Evolutionary conservation across 164 flowering plant species (phyloP).

Genomic region (Protea cynaroides): DNA sequence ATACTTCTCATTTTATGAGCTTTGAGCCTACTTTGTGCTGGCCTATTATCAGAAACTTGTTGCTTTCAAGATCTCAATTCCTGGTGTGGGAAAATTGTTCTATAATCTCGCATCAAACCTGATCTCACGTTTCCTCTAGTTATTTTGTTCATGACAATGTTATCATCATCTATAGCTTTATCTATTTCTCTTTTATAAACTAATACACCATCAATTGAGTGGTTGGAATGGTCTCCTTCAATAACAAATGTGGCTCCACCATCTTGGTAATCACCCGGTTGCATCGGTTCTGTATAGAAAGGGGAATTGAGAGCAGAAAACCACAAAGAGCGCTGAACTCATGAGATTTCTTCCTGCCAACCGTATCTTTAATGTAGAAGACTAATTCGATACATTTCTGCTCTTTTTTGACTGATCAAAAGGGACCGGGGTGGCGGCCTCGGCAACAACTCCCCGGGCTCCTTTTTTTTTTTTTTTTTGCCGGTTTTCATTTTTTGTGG

Average conservation of each 20-base stretch:
- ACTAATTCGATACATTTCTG: too few species aligned
- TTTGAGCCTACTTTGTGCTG: slow-evolving; percentile 7
- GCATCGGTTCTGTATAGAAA: too few species aligned
- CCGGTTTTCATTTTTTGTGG: too few species aligned
- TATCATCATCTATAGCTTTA: slow-evolving; percentile 38
- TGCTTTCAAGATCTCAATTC: slow-evolving; percentile 10
- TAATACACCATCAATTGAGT: slow-evolving; percentile 16
- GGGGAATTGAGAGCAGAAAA: too few species aligned
- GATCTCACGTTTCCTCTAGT: slow-evolving; percentile 15
- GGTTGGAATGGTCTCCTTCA: slow-evolving; percentile 11
- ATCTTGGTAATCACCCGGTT: too few species aligned
- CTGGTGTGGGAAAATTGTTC: slow-evolving; percentile 16
- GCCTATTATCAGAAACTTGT: slow-evolving; percentile 9
- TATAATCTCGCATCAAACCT: slow-evolving; percentile 8
- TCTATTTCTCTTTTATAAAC: slow-evolving; percentile 23
- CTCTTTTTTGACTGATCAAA: too few species aligned
- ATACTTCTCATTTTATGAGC: slow-evolving; percentile 18
- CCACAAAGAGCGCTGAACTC: too few species aligned
- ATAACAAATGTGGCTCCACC: background rate
- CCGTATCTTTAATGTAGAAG: too few species aligned
- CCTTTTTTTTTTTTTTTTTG: too few species aligned
- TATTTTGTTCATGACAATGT: slow-evolving; percentile 49
- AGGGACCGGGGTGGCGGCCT: too few species aligned
- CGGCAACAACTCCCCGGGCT: too few species aligned
- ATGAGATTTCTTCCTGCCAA: too few species aligned